These are phyloP conservation scores for Penicillium riverlandense DNA, from an alignment of 495 filamentous ascomycete genomes.

Conservation along the genomic window DNA sequence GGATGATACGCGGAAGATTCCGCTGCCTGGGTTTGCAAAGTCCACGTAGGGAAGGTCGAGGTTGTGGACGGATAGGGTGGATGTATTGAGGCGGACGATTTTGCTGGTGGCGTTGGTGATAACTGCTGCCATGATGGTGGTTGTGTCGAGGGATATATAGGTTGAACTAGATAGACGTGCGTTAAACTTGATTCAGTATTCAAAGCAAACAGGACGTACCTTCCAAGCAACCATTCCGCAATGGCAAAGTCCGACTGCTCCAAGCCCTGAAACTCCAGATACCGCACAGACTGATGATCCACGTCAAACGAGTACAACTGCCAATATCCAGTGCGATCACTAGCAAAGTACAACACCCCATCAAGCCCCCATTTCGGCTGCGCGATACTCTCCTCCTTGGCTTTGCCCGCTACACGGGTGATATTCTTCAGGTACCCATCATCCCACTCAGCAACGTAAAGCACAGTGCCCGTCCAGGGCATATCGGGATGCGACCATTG, in stretches of 20 bases:
- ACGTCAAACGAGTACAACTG: conserved; percentile 28
- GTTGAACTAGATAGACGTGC: conserved; percentile 16
- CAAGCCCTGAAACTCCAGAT: conserved; percentile 18
- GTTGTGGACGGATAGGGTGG: conserved; percentile 7
- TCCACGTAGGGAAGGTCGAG: conserved; percentile 19
- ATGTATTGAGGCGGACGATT: conserved; percentile 13
- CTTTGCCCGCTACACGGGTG: conserved; percentile 23
- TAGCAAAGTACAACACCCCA: conserved; percentile 35
- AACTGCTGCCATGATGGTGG: conserved; percentile 24
- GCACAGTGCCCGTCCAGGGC: conserved; percentile 38
- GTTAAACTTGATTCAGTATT: not conserved
- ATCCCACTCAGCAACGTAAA: conserved; percentile 31
- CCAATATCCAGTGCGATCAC: conserved; percentile 34
- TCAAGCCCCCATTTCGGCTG: conserved; percentile 39
- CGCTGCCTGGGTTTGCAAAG: conserved; percentile 6
- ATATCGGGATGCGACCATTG: conserved; percentile 46
- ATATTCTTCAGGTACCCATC: conserved; percentile 12
- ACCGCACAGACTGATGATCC: not conserved
- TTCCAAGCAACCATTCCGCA: conserved; percentile 31
- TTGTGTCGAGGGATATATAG: conserved; percentile 29
- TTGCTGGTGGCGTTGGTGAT: conserved; percentile 18
- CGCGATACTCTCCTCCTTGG: conserved; percentile 23
- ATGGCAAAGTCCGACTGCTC: conserved; percentile 33
- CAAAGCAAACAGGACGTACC: conserved; percentile 9
- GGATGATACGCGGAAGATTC: conserved; percentile 12